These are phyloP conservation scores for Solanum appendiculatum DNA, from an alignment of 257 asterid genomes.

Conservation along the genomic window DNA sequence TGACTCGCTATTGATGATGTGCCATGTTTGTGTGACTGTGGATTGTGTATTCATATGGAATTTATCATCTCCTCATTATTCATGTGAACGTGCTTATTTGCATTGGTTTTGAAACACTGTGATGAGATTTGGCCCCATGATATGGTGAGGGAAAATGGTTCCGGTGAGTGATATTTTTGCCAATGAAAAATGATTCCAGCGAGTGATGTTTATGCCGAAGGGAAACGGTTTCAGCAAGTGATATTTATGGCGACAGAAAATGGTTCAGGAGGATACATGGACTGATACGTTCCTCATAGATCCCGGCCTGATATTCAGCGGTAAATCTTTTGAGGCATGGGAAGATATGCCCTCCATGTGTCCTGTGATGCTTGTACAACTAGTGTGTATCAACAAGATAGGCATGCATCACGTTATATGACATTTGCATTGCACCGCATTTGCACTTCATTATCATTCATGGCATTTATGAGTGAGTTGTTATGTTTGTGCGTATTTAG, in stretches of 20 bases:
- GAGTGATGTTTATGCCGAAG: too few species aligned
- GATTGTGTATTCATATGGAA: too few species aligned
- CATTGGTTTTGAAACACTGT: too few species aligned
- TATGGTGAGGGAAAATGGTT: background rate
- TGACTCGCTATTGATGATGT: too few species aligned
- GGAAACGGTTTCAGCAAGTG: background rate
- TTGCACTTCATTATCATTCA: too few species aligned
- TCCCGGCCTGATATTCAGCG: too few species aligned
- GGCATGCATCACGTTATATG: background rate
- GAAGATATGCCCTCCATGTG: background rate
- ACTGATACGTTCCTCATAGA: background rate
- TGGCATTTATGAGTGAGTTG: too few species aligned
- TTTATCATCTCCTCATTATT: too few species aligned
- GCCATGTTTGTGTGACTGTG: too few species aligned
- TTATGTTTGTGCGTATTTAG: too few species aligned
- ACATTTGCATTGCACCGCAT: background rate
- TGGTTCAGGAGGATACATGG: background rate
- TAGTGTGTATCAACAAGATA: background rate
- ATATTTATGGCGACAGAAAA: background rate
- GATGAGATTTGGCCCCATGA: too few species aligned
- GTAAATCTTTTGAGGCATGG: background rate
- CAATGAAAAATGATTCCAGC: background rate
- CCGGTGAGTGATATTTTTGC: background rate
- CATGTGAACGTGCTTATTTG: too few species aligned
- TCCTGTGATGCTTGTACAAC: background rate